A percentile compares a stretch with the other conserved stretches of the same genome.
Evolutionary conservation across 2,329 filamentous ascomycete species (phyloP).

Genomic region (Bipolaris oryzae): DNA sequence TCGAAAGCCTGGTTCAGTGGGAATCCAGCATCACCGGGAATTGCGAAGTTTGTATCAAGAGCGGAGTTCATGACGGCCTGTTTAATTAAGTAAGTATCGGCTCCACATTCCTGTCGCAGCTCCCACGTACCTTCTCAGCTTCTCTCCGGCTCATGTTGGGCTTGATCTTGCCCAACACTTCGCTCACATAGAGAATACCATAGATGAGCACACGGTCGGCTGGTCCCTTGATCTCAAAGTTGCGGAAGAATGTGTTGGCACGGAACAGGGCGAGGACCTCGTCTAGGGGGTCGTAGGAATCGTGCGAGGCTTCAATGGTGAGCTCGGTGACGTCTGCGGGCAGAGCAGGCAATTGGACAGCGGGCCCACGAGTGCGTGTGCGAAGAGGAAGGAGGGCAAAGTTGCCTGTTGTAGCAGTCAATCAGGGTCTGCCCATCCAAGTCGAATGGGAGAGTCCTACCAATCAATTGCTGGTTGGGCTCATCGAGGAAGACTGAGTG

Average conservation of each 20-base stretch:
- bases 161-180: constrained; percentile 87
- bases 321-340: constrained; percentile 61
- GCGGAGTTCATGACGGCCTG: constrained; percentile 86
- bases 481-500: constrained; percentile 94
- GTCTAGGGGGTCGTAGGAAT: constrained; percentile 95
- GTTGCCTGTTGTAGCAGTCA: constrained; percentile 66
- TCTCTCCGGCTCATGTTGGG: constrained; percentile 70
- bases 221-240: constrained; percentile 97
- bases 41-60: constrained; percentile 90
- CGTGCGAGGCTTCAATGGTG: constrained; percentile 76
- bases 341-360: constrained; percentile 75
- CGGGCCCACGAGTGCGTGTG: constrained; percentile 93
- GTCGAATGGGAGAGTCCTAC: constrained; percentile 43
- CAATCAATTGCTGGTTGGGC: constrained; percentile 70
- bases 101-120: neutral
- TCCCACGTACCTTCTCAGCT: constrained; percentile 63
- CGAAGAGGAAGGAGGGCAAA: constrained; percentile 93
- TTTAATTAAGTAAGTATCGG: constrained; percentile 1
- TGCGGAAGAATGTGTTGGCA: constrained; percentile 98
- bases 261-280: constrained; percentile 92
- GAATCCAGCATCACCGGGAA: constrained; percentile 91
- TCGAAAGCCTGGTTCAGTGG: constrained; percentile 98
- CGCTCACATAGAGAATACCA: constrained; percentile 92
- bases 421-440: neutral
- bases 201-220: constrained; percentile 95